Base-by-base conservation (phyloP, 164 flowering plant genomes). In the Kalanchoe fedtschenkoi region DNA sequence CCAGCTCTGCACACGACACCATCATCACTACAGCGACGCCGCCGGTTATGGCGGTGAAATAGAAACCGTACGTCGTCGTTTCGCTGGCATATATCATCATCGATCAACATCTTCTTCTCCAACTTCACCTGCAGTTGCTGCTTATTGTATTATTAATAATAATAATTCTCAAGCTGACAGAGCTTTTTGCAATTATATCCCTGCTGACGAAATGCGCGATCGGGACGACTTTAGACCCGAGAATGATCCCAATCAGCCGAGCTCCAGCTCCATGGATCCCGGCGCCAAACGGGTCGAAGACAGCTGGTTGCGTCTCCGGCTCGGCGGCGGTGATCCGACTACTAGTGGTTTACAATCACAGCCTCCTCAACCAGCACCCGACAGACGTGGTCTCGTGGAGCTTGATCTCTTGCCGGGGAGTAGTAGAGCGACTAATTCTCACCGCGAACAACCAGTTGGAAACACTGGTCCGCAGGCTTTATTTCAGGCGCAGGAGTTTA, bases 271-370 rank as follows among this genome's bases (percentile, higher is more conserved):
- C 0, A 78, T 76, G 26, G 75, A 73, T 29, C 46, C 32, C 5
- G 39, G 59, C 28, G 60, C n/a, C n/a, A n/a, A n/a, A n/a, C n/a
- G n/a, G n/a, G n/a, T 60, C 5, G 78, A 83, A 3, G 77, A 72
- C 15, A 75, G 74, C 15, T 90, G 97, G 97, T 81, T 90, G 17
- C 92, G 81, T 68, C 71, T 90, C 55, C 81, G 92, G 34, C 72
- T 90, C 29, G 95, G 90, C 0, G 64, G 74, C 34, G 11, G 5
- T 32, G 16, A 15, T 17, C 34, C 7, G 5, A 65, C 58, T 22
- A 29, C 55, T 6, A 33, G 35, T 7, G 38, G 58, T 37, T 43
- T 43, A 0, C 51, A 21, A 5, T n/a, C 24, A n/a, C 9, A 54
- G 30, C 21, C 44, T 21, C 68, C 38, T 2, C 37, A 15, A 41